These are phyloP conservation scores for Fusarium sp. DNA, from an alignment of 2,329 filamentous ascomycete species.

Conservation along the genomic window DNA sequence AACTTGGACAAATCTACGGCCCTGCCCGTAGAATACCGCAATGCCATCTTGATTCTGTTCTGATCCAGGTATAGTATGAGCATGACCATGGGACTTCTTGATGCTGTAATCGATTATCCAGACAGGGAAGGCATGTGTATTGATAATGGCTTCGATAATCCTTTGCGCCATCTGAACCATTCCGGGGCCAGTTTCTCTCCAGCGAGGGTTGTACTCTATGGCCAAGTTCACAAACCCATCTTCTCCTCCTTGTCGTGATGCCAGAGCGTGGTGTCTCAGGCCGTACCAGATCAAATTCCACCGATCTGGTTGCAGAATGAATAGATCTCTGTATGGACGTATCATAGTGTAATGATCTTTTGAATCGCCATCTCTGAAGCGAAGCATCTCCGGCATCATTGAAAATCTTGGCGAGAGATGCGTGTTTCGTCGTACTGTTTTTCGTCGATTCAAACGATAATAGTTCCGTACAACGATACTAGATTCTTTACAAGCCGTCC, in stretches of 20 bases:
- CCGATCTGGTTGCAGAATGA: background rate
- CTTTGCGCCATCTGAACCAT: background rate
- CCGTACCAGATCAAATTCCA: background rate
- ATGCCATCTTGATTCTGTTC: background rate
- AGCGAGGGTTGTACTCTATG: background rate
- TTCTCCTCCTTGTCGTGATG: background rate
- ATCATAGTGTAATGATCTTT: background rate
- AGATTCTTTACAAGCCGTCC: background rate
- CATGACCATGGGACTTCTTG: background rate
- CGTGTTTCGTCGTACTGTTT: background rate
- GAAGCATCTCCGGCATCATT: background rate
- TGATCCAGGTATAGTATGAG: background rate
- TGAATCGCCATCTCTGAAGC: background rate
- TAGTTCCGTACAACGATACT: background rate
- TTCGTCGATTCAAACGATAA: background rate
- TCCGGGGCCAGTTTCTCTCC: background rate
- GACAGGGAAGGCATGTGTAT: background rate
- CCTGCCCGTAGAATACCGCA: background rate
- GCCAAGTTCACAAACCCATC: background rate
- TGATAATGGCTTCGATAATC: background rate
- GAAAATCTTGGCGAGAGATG: background rate
- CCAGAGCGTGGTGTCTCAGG: background rate
- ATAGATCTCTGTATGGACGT: background rate
- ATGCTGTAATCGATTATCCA: background rate
- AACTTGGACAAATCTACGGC: background rate